Conservation (phyloP, 2,329 filamentous ascomycete species). For the Canariomyces notabilis region DNA sequence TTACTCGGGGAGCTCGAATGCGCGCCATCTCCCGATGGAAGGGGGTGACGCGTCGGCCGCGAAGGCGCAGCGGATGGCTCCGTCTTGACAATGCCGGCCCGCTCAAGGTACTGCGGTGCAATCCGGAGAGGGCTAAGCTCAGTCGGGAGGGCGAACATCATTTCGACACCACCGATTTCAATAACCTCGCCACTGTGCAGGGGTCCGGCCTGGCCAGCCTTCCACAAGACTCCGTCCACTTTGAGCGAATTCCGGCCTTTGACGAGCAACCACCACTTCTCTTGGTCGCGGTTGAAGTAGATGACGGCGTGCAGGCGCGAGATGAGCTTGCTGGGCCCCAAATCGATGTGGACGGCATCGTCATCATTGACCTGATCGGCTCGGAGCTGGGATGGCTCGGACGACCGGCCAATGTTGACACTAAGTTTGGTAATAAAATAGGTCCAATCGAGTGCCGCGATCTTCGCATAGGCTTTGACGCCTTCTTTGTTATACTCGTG, state of each 20-base stretch:
- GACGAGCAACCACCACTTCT: constrained; percentile 77
- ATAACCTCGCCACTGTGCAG: constrained; percentile 86
- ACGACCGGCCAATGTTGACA: constrained; percentile 69
- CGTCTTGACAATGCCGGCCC: constrained; percentile 49
- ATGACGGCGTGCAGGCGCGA: constrained; percentile 74
- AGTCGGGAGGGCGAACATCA: constrained; percentile 95
- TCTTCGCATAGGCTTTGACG: constrained; percentile 74
- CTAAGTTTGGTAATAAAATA: constrained; percentile 74
- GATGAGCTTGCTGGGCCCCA: constrained; percentile 78
- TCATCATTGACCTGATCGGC: constrained; percentile 38
- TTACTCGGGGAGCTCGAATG: constrained; percentile 26
- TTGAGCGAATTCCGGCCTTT: constrained; percentile 90
- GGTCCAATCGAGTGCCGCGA: constrained; percentile 77
- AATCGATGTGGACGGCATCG: constrained; percentile 72
- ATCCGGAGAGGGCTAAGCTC: constrained; percentile 63
- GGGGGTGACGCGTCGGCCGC: constrained; percentile 23
- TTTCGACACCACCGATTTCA: constrained; percentile 87
- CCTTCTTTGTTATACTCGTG: constrained; percentile 58
- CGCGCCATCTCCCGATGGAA: constrained; percentile 24
- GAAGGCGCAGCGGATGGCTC: constrained; percentile 22
- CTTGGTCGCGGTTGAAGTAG: constrained; percentile 61
- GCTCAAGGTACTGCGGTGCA: constrained; percentile 63
- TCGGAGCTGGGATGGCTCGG: constrained; percentile 40
- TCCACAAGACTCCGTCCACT: constrained; percentile 68
- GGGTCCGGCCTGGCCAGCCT: constrained; percentile 58